These are phyloP conservation scores for Vaccinium corymbosum DNA, from an alignment of 148 eudicot genomes.

Conservation along the genomic window DNA sequence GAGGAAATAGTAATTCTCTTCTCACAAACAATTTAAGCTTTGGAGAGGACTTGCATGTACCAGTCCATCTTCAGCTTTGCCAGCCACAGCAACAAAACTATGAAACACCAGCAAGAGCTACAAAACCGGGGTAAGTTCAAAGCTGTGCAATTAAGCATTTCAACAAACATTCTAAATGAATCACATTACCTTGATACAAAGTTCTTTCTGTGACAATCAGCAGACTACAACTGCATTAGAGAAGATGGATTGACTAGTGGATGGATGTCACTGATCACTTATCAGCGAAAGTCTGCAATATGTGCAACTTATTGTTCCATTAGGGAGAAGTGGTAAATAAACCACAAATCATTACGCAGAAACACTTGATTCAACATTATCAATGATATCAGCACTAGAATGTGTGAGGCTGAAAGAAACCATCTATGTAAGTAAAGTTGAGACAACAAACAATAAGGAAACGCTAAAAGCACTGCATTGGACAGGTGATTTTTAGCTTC, in stretches of 20 bases:
- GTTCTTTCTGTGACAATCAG: slow-evolving; percentile 22
- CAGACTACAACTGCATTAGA: slow-evolving; percentile 51
- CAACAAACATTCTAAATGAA: not conserved
- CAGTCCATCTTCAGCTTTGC: slow-evolving; percentile 37
- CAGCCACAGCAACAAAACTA: slow-evolving; percentile 33
- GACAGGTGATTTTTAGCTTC: slow-evolving; percentile 12
- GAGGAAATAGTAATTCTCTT: slow-evolving; percentile 9
- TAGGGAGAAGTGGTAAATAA: slow-evolving; percentile 25
- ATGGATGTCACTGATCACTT: not conserved
- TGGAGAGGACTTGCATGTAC: slow-evolving; percentile 26
- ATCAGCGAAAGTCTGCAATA: slow-evolving; percentile 23
- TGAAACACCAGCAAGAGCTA: slow-evolving; percentile 7
- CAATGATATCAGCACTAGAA: slow-evolving; percentile 21
- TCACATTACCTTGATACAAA: slow-evolving; percentile 17
- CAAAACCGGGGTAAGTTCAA: not conserved
- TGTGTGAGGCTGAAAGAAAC: slow-evolving; percentile 21
- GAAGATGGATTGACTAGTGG: slow-evolving; percentile 18
- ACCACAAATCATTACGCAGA: slow-evolving; percentile 20
- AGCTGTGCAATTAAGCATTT: not conserved
- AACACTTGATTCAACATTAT: slow-evolving; percentile 15
- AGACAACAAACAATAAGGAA: slow-evolving; percentile 5
- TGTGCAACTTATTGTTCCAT: slow-evolving; percentile 23
- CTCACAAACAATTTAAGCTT: slow-evolving; percentile 27
- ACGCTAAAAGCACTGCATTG: not conserved
- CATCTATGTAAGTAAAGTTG: slow-evolving; percentile 8